Evolutionary conservation across 208 protist species (phyloP).

Genomic region (Leishmania major): DNA sequence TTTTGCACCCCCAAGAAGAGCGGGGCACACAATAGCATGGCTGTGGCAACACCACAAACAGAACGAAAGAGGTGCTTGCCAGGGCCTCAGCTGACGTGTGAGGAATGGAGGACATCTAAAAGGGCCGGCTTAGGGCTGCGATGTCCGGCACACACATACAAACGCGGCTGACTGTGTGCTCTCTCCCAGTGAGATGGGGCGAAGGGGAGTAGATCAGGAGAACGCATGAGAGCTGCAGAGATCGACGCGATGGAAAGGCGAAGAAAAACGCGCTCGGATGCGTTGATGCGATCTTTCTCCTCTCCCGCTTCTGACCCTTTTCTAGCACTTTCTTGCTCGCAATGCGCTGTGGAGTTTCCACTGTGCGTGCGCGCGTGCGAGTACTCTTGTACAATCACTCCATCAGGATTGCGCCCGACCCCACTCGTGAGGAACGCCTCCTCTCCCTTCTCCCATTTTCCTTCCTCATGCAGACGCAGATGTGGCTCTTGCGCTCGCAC

Average conservation of each 20-base stretch:
- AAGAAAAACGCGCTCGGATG: background rate
- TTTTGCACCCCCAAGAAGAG: background rate
- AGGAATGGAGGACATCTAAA: background rate
- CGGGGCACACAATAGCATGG: background rate
- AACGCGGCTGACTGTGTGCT: background rate
- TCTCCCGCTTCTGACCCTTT: background rate
- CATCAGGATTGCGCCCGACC: background rate
- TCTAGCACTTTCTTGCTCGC: background rate
- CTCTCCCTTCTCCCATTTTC: background rate
- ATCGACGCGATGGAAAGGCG: background rate
- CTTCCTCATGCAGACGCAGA: background rate
- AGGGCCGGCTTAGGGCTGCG: background rate
- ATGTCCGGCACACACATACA: background rate
- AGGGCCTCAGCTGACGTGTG: background rate
- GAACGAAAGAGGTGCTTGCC: background rate
- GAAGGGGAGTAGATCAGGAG: background rate
- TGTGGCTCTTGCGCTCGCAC: background rate
- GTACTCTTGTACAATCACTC: background rate
- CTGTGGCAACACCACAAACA: background rate
- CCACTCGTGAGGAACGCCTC: background rate
- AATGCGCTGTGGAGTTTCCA: background rate
- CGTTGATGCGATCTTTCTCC: background rate
- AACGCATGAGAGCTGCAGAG: background rate
- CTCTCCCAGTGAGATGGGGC: background rate
- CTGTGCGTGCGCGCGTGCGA: background rate